Conservation (phyloP, 2,329 filamentous ascomycete species). For the Ascochyta clinopodiicola region DNA sequence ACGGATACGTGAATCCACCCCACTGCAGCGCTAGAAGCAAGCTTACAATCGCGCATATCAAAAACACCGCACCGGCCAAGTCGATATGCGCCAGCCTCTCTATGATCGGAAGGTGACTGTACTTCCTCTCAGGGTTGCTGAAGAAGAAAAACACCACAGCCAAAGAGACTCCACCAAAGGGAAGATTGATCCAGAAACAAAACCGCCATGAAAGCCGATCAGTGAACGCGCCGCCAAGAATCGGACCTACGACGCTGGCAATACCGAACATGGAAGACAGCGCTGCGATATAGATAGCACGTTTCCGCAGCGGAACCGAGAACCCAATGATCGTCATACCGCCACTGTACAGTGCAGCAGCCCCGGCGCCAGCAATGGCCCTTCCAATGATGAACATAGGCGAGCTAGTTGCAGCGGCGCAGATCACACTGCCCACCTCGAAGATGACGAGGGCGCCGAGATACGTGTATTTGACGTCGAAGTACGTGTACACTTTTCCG, state of each 20-base stretch:
- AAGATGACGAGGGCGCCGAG: slow-evolving; percentile 57
- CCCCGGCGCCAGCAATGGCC: slow-evolving; percentile 61
- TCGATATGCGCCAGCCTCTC: slow-evolving; percentile 49
- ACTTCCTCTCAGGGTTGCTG: slow-evolving; percentile 32
- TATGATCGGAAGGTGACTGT: slow-evolving; percentile 39
- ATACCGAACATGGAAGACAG: slow-evolving; percentile 50
- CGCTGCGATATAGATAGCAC: slow-evolving; percentile 51
- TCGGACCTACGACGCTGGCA: slow-evolving; percentile 49
- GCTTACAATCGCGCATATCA: slow-evolving; percentile 44
- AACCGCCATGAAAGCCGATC: slow-evolving; percentile 49
- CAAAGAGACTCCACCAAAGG: slow-evolving; percentile 52
- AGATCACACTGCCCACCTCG: slow-evolving; percentile 62
- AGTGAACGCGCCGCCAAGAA: slow-evolving; percentile 53
- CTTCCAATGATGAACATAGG: slow-evolving; percentile 63
- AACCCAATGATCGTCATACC: slow-evolving; percentile 57
- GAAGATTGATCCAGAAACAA: slow-evolving; percentile 54
- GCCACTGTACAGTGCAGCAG: slow-evolving; percentile 61
- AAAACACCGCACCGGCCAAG: slow-evolving; percentile 37
- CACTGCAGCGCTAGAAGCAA: slow-evolving; percentile 47
- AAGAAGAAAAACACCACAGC: slow-evolving; percentile 43
- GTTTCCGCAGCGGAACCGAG: slow-evolving; percentile 51
- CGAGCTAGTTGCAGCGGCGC: slow-evolving; percentile 57
- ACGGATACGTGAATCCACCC: slow-evolving; percentile 54
- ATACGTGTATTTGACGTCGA: slow-evolving; percentile 60
- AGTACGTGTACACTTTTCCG: slow-evolving; percentile 67